Conservation (phyloP, 352 stramenopile genomes). For the Phytopythium ostracodes region DNA sequence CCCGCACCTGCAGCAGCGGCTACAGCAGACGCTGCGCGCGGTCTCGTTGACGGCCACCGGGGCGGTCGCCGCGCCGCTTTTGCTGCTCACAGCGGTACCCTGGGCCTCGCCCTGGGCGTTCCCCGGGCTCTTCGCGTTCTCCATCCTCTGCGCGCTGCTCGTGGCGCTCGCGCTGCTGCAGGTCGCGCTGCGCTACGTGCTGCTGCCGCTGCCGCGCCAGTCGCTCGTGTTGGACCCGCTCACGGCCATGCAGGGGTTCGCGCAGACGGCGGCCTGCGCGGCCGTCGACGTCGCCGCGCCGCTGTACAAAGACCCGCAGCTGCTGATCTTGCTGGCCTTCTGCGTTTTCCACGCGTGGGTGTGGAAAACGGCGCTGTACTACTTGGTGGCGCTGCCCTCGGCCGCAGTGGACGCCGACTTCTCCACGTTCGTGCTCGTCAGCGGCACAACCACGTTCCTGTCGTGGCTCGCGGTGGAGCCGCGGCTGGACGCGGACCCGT, state of each 20-base stretch:
- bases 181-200: slow-evolving; percentile 36
- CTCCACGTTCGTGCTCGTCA: slow-evolving; percentile 27
- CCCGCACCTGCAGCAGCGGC: slow-evolving; percentile 46
- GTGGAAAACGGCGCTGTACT: slow-evolving; percentile 46
- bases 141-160: slow-evolving; percentile 17
- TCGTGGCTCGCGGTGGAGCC: slow-evolving; percentile 41
- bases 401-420: slow-evolving; percentile 16
- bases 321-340: slow-evolving; percentile 34
- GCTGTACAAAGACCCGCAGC: slow-evolving; percentile 38
- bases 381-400: slow-evolving; percentile 17
- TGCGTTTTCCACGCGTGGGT: slow-evolving; percentile 44
- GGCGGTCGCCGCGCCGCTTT: slow-evolving; percentile 17
- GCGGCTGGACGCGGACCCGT: slow-evolving; percentile 39
- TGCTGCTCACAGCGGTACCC: slow-evolving; percentile 24
- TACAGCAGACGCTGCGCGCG: slow-evolving; percentile 49
- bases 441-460: slow-evolving; percentile 36
- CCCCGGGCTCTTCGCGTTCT: slow-evolving; percentile 20
- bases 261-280: slow-evolving; percentile 35
- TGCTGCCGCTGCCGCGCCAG: slow-evolving; percentile 31
- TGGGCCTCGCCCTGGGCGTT: slow-evolving; percentile 30
- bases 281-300: slow-evolving; percentile 25
- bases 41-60: slow-evolving; percentile 28
- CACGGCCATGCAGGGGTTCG: slow-evolving; percentile 13
- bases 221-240: slow-evolving; percentile 20
- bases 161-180: slow-evolving; percentile 23